A percentile compares a stretch with the other conserved stretches of the same genome.
Evolutionary conservation across 352 stramenopile genomes (phyloP).

Genomic region (Phytophthora hibernalis): DNA sequence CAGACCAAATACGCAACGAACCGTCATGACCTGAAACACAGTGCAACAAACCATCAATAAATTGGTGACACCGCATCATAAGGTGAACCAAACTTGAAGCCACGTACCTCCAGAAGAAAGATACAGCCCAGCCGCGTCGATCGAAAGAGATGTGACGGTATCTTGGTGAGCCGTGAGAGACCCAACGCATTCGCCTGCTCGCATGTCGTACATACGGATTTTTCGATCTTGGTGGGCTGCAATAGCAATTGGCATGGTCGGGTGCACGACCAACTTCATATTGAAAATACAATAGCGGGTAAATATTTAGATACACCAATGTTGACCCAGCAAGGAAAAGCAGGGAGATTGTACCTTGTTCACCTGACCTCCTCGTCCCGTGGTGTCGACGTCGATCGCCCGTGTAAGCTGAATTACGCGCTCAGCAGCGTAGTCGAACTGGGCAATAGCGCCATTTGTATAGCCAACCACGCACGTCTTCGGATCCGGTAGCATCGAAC

Average conservation of each 20-base stretch:
- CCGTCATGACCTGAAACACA: constrained; percentile 72
- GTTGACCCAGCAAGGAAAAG: neutral
- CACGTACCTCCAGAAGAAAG: constrained; percentile 71
- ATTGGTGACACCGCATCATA: neutral
- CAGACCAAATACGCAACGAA: constrained; percentile 85
- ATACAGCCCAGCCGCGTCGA: constrained; percentile 80
- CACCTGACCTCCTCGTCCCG: constrained; percentile 72
- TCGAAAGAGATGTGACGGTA: constrained; percentile 79
- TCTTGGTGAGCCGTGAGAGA: constrained; percentile 84
- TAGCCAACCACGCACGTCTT: constrained; percentile 86
- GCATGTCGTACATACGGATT: constrained; percentile 90
- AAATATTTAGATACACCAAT: neutral
- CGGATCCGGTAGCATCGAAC: constrained; percentile 74
- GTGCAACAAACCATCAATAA: constrained; percentile 11
- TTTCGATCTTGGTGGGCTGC: constrained; percentile 84
- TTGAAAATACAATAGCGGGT: neutral
- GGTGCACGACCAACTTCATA: constrained; percentile 77
- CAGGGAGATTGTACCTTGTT: constrained; percentile 60
- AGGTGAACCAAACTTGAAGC: neutral
- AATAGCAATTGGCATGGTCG: constrained; percentile 85
- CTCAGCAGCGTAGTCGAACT: constrained; percentile 82
- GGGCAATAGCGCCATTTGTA: constrained; percentile 69
- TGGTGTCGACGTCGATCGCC: constrained; percentile 70
- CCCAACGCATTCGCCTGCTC: constrained; percentile 81
- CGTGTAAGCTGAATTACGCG: constrained; percentile 79